Conservation (phyloP, 768 basidiomycete genomes). For the Gelatoporia subvermispora region DNA sequence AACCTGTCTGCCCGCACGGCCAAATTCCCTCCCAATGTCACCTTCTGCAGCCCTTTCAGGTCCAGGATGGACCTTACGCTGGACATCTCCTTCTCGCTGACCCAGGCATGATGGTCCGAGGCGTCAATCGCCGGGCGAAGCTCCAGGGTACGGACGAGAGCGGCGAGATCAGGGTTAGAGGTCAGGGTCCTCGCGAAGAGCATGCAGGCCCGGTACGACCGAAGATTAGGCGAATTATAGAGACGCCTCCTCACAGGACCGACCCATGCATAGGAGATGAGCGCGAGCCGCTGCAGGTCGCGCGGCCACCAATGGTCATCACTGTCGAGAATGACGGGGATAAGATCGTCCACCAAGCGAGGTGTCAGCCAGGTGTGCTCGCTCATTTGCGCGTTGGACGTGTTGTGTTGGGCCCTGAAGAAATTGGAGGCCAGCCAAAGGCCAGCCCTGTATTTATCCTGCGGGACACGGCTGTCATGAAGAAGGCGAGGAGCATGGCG, state of each 20-base stretch:
- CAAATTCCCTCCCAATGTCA: conserved; percentile 46
- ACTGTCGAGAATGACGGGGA: conserved; percentile 47
- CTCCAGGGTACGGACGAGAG: conserved; percentile 37
- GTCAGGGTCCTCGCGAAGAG: conserved; percentile 39
- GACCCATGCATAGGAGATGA: conserved; percentile 46
- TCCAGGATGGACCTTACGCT: conserved; percentile 37
- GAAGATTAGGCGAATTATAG: conserved; percentile 38
- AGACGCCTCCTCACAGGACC: conserved; percentile 38
- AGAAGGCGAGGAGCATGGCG: too few relatives aligned
- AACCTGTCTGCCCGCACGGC: conserved; percentile 44
- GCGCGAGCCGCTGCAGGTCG: conserved; percentile 45
- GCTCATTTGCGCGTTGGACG: neutral
- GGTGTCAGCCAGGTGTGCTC: conserved; percentile 5
- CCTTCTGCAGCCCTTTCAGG: conserved; percentile 35
- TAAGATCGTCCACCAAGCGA: conserved; percentile 45
- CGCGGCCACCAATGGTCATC: conserved; percentile 48
- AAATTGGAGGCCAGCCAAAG: too few relatives aligned
- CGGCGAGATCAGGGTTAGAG: conserved; percentile 30
- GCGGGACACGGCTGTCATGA: too few relatives aligned
- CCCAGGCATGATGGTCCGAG: conserved; percentile 5
- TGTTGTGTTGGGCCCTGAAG: neutral
- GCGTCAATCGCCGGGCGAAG: conserved; percentile 30
- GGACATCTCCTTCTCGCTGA: conserved; percentile 26
- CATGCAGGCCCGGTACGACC: conserved; percentile 36
- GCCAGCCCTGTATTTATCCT: too few relatives aligned